These are phyloP conservation scores for Bocquillonia castaneifolia DNA, from an alignment of 441 rosid species.

Conservation along the genomic window DNA sequence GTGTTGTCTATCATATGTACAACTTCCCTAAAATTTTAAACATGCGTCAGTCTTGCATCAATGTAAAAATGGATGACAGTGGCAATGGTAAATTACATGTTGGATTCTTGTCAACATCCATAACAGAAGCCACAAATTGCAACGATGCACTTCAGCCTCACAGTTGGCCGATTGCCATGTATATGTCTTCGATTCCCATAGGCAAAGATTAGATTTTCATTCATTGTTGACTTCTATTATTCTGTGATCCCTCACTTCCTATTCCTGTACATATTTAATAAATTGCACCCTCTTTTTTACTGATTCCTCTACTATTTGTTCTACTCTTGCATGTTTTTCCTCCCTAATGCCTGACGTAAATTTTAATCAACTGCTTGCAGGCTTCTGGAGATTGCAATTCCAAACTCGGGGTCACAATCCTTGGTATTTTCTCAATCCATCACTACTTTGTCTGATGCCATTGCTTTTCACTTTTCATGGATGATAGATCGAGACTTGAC, in stretches of 20 bases:
- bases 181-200: not conserved
- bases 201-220: not conserved
- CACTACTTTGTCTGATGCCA: not conserved
- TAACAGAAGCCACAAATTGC: not conserved
- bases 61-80: not conserved
- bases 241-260: not conserved
- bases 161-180: not conserved
- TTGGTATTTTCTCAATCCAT: constrained; percentile 43
- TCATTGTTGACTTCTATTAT: not conserved
- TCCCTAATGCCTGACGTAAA: not conserved
- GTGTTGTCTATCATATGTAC: not conserved
- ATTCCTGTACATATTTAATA: not conserved
- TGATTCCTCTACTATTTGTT: not conserved
- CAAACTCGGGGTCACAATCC: constrained; percentile 84
- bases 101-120: not conserved
- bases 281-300: not conserved
- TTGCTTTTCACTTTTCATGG: not conserved
- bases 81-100: not conserved
- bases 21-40: not conserved
- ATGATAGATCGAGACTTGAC: no score
- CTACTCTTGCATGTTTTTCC: not conserved
- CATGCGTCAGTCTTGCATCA: not conserved
- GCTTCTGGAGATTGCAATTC: constrained; percentile 76
- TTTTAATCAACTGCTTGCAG: constrained; percentile 33
- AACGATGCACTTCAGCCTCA: not conserved